phyloP scores from a whole-genome alignment of 73 alveolate genomes.

The Stentor roeselii region DNA sequence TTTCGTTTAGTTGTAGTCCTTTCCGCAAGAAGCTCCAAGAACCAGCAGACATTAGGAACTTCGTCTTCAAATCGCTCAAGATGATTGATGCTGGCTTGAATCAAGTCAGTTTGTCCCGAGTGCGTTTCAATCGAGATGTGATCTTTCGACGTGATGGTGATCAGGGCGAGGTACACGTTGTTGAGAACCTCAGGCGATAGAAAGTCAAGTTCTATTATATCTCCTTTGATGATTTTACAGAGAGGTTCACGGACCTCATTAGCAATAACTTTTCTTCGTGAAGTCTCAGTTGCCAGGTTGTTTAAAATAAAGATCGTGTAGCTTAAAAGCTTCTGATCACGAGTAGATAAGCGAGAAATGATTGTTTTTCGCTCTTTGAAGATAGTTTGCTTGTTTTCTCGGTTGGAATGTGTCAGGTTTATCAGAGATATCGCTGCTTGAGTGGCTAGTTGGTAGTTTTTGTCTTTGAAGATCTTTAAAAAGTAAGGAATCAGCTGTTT shows the following conservation, averaged over 20 bases:
- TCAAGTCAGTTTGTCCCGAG: too few species aligned
- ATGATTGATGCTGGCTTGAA: too few species aligned
- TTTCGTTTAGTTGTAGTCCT: too few species aligned
- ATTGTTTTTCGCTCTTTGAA: not conserved
- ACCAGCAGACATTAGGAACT: too few species aligned
- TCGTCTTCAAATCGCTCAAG: too few species aligned
- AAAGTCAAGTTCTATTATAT: not conserved
- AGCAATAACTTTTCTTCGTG: conserved; percentile 10
- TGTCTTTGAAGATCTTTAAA: not conserved
- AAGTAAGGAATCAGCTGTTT: conserved; percentile 4
- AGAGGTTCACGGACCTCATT: not conserved
- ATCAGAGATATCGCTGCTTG: conserved; percentile 26
- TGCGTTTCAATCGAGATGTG: too few species aligned
- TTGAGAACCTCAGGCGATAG: not conserved
- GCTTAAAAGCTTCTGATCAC: not conserved
- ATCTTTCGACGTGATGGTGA: too few species aligned
- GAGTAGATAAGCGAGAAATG: not conserved
- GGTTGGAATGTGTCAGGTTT: not conserved
- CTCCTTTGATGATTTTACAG: not conserved
- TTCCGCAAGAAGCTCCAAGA: too few species aligned
- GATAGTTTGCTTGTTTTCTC: conserved; percentile 23
- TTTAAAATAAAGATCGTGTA: not conserved
- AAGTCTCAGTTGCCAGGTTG: conserved; percentile 15
- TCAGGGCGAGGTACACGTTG: not conserved
- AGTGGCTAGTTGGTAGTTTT: conserved; percentile 1